Evolutionary conservation across 257 asterid species (phyloP), one percentile per base, ranked within the genome.

Genomic region (Osmanthus fragrans): DNA sequence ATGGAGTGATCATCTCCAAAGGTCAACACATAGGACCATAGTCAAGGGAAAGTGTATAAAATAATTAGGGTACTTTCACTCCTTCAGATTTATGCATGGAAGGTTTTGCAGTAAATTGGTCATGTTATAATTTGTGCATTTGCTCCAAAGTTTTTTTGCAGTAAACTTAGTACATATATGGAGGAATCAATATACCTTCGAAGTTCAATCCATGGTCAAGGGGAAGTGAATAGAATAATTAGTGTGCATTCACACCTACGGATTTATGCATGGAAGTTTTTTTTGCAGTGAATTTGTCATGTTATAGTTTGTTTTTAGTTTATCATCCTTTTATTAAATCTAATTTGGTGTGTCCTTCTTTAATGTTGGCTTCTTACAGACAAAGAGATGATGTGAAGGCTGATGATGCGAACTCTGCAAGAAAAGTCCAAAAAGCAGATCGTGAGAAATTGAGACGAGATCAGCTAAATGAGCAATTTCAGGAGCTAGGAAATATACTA

Each of bases 381-480:
- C 65, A 19, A 18, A 21, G 27, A 54, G 68, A 33, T 30, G 80
- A 71, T n/a, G 47, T 19, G 21, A 72, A 33, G 4, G 16, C 2
- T 8, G 37, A 58, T n/a, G 67, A 75, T 32, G 73, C 72, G 39
- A 29, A 15, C 23, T n/a, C 60, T 75, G 74, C 80, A 47, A 75
- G 37, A 34, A 80, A 67, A 34, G 1, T 32, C 4, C 71, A 51
- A 68, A 70, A 63, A 71, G 76, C 80, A 5, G 77, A 49, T 8
- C 49, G 80, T 25, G 80, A 80, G 51, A 80, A 71, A 60, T 42
- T 47, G 58, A 70, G 80, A 42, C 54, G 80, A 19, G 74, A 60
- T 47, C 32, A 30, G 25, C 27, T 80, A 4, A 75, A 80, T 51
- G 74, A 71, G 74, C 76, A 67, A 18, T 75, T 75, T 49, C 77